Conservation (phyloP, 441 rosid species). For the Aquilaria agallochum region DNA sequence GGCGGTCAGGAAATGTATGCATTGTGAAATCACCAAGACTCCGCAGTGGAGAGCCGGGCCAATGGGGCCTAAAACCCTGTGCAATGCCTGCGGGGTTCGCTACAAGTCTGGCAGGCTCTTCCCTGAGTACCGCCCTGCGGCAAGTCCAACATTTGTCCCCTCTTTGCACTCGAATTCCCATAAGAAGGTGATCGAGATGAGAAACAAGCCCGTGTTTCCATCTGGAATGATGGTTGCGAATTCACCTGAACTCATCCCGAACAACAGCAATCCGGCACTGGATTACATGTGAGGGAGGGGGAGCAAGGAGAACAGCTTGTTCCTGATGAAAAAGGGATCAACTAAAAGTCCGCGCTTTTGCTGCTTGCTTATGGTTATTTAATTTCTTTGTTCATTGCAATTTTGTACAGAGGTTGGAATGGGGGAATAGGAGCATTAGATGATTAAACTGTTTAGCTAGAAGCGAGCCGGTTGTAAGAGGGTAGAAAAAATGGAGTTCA, state of each 20-base stretch:
- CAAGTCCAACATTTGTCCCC: constrained; percentile 87
- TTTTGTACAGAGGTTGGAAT: constrained; percentile 52
- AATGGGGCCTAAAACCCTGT: constrained; percentile 93
- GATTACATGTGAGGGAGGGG: constrained; percentile 32
- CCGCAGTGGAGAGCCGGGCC: constrained; percentile 99
- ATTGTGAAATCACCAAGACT: constrained; percentile 90
- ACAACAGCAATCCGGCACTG: constrained; percentile 32
- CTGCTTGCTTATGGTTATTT: constrained; percentile 22
- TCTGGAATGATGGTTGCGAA: constrained; percentile 15
- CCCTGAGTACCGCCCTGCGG: constrained; percentile 97
- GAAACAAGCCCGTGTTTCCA: constrained; percentile 39
- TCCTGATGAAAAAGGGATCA: background rate
- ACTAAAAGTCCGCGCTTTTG: background rate
- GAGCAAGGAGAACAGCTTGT: constrained; percentile 1
- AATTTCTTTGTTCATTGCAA: constrained; percentile 33
- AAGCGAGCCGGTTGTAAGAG: constrained; percentile 23
- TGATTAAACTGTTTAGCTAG: constrained; percentile 22
- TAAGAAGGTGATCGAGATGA: constrained; percentile 90
- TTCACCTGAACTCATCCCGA: constrained; percentile 54
- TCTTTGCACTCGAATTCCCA: constrained; percentile 92
- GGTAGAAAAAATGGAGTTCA: constrained; percentile 20
- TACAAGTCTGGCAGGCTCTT: constrained; percentile 90
- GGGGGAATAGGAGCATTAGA: constrained; percentile 31
- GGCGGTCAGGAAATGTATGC: constrained; percentile 79
- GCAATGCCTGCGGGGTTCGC: constrained; percentile 98